phyloP scores from a whole-genome alignment of 768 basidiomycete genomes.

The Porphyrellus cyaneotinctus region DNA sequence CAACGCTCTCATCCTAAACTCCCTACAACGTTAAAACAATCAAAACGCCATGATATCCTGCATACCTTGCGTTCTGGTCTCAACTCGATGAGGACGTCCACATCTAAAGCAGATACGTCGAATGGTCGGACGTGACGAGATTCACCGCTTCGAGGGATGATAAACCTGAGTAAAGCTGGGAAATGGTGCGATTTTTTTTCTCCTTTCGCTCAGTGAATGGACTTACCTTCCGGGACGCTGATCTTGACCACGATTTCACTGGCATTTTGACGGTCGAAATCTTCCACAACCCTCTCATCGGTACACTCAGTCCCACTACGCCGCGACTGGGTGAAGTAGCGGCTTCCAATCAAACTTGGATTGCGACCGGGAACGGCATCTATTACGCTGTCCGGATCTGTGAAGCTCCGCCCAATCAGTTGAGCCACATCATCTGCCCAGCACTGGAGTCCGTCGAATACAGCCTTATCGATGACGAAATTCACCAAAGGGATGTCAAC shows the following conservation, averaged over 20 bases:
- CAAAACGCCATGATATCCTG: neutral
- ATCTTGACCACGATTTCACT: constrained; percentile 51
- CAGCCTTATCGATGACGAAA: constrained; percentile 55
- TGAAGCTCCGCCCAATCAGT: constrained; percentile 48
- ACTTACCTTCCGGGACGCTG: constrained; percentile 41
- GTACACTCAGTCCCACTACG: constrained; percentile 38
- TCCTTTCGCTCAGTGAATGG: neutral
- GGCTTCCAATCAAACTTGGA: constrained; percentile 72
- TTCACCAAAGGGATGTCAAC: constrained; percentile 60
- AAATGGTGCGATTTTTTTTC: neutral
- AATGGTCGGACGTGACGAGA: constrained; percentile 41
- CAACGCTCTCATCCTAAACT: constrained; percentile 61
- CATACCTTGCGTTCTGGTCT: constrained; percentile 69
- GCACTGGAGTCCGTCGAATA: constrained; percentile 76
- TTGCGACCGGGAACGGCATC: constrained; percentile 44
- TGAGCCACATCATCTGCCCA: constrained; percentile 87
- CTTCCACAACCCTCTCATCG: constrained; percentile 36
- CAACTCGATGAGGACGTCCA: constrained; percentile 60
- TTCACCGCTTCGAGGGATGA: constrained; percentile 44
- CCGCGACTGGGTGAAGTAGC: constrained; percentile 55
- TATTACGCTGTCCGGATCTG: constrained; percentile 17
- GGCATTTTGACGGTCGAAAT: constrained; percentile 15
- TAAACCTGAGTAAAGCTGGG: constrained; percentile 40
- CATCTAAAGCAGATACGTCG: constrained; percentile 55
- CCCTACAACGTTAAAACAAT: constrained; percentile 2